A percentile compares a stretch with the other conserved stretches of the same genome.
Evolutionary conservation across 1,284 basidiomycete genomes (phyloP).

Genomic region (Xanthoconium separans): DNA sequence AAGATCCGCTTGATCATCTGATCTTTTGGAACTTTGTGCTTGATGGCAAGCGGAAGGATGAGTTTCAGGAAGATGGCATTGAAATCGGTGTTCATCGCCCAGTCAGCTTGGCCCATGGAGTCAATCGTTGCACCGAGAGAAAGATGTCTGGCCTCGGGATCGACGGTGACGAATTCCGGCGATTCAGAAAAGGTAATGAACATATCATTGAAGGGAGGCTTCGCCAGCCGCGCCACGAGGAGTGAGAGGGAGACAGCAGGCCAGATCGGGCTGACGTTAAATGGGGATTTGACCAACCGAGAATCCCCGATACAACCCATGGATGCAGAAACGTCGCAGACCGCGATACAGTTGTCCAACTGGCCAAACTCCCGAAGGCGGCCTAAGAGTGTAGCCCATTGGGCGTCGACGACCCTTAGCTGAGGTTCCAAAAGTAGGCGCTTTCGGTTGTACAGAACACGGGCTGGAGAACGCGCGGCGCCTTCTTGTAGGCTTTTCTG

Average conservation of each 20-base stretch:
- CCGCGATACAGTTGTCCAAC: slow-evolving; percentile 61
- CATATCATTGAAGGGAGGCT: slow-evolving; percentile 58
- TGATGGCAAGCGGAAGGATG: slow-evolving; percentile 57
- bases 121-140: slow-evolving; percentile 36
- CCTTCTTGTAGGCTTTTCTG: accelerated
- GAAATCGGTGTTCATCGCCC: slow-evolving; percentile 63
- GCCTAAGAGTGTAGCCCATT: slow-evolving; percentile 62
- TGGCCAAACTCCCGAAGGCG: slow-evolving; percentile 51
- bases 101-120: slow-evolving; percentile 39
- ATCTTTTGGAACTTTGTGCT: slow-evolving; percentile 48
- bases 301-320: slow-evolving; percentile 48
- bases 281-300: background rate
- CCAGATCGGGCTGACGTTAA: slow-evolving; percentile 45
- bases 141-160: slow-evolving; percentile 34
- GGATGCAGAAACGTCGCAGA: slow-evolving; percentile 74
- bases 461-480: no score
- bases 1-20: slow-evolving; percentile 51
- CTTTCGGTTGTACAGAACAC: no score
- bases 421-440: slow-evolving; percentile 33
- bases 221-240: slow-evolving; percentile 57
- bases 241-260: slow-evolving; percentile 65
- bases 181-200: slow-evolving; percentile 66
- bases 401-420: slow-evolving; percentile 51
- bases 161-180: slow-evolving; percentile 51
- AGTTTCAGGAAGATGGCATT: slow-evolving; percentile 58